A percentile compares a stretch with the other conserved stretches of the same genome.
Conservation (phyloP, 2,329 filamentous ascomycete genomes). For the Endothia cerciana region DNA sequence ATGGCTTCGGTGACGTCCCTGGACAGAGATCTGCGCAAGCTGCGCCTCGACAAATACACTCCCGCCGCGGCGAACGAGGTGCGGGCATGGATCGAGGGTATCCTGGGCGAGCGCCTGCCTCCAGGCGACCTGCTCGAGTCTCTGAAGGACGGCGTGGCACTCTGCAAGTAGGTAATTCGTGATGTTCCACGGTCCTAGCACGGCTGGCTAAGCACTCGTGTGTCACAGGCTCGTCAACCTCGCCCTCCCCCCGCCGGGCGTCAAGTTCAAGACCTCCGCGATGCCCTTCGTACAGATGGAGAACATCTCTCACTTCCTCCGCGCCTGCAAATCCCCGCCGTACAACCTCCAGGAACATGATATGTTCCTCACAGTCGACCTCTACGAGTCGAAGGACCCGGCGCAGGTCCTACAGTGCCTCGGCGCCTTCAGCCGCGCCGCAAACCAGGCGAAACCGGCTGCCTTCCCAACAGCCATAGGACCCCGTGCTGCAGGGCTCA, state of each 20-base stretch:
- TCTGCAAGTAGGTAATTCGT: constrained; percentile 75
- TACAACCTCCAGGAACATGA: constrained; percentile 91
- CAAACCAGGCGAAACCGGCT: constrained; percentile 72
- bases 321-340: constrained; percentile 82
- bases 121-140: constrained; percentile 79
- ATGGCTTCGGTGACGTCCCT: constrained; percentile 96
- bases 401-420: constrained; percentile 94
- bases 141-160: constrained; percentile 86
- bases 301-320: constrained; percentile 95
- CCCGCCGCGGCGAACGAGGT: constrained; percentile 86
- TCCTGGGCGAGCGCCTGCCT: constrained; percentile 73
- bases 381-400: constrained; percentile 94
- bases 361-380: constrained; percentile 93
- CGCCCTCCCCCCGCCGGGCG: constrained; percentile 72
- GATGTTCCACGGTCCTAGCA: neutral
- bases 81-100: constrained; percentile 81
- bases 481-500: constrained; percentile 65
- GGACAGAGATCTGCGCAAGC: constrained; percentile 91
- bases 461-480: constrained; percentile 79
- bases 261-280: constrained; percentile 86
- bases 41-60: constrained; percentile 93
- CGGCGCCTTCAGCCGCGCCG: constrained; percentile 86
- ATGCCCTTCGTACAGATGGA: constrained; percentile 99
- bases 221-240: constrained; percentile 76
- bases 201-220: constrained; percentile 13